Evolutionary conservation across 108 stramenopile species (phyloP).

Genomic region (Skeletonema tropicum): DNA sequence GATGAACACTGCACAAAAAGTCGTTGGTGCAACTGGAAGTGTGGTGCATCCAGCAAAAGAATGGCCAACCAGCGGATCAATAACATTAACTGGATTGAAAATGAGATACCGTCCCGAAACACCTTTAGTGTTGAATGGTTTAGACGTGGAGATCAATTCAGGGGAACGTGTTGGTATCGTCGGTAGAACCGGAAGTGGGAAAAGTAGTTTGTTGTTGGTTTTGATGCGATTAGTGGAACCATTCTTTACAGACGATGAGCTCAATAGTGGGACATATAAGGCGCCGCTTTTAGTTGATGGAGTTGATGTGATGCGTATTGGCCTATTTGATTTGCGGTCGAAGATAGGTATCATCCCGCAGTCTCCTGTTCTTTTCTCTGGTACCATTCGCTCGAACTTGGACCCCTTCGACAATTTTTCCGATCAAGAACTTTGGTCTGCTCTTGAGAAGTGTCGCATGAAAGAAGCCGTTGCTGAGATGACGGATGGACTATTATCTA

Average conservation of each 20-base stretch:
- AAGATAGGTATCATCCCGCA: conserved; percentile 94
- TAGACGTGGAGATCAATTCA: conserved; percentile 79
- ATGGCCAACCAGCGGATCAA: conserved; percentile 85
- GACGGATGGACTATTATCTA: conserved; percentile 66
- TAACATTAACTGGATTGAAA: conserved; percentile 72
- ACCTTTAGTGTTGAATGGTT: conserved; percentile 86
- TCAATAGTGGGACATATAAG: conserved; percentile 40
- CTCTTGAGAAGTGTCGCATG: conserved; percentile 73
- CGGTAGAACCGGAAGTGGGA: conserved; percentile 82
- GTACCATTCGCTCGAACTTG: conserved; percentile 88
- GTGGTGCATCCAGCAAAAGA: conserved; percentile 37
- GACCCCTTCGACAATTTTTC: conserved; percentile 81
- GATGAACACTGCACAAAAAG: conserved; percentile 35
- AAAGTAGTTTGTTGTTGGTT: conserved; percentile 67
- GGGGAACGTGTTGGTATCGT: conserved; percentile 92
- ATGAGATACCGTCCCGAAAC: conserved; percentile 84
- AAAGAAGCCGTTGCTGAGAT: conserved; percentile 65
- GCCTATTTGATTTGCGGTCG: conserved; percentile 81
- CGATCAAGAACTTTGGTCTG: conserved; percentile 73
- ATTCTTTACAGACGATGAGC: conserved; percentile 25
- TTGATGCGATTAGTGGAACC: conserved; percentile 92
- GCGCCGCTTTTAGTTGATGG: conserved; percentile 86
- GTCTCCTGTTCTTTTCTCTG: conserved; percentile 91
- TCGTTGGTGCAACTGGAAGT: conserved; percentile 61
- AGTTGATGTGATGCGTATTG: conserved; percentile 82